A percentile compares a stretch with the other conserved stretches of the same genome.
These are phyloP conservation scores for Trichosanthes cucumerina DNA, from an alignment of 306 rosid species.

Conservation along the genomic window DNA sequence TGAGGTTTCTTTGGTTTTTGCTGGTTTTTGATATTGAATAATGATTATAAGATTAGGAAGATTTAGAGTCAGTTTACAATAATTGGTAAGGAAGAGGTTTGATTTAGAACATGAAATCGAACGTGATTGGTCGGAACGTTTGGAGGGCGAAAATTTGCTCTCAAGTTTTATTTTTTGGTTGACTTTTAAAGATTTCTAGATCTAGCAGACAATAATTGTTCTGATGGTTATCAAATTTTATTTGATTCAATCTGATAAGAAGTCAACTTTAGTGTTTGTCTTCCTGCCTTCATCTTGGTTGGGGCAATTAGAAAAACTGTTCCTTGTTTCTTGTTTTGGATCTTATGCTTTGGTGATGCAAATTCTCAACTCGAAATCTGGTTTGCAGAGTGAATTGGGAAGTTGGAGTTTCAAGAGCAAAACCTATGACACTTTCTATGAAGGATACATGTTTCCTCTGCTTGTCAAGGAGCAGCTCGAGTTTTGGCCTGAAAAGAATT, in stretches of 20 bases:
- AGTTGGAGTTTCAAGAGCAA: conserved; percentile 91
- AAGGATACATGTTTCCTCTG: conserved; percentile 89
- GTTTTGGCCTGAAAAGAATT: conserved; percentile 74
- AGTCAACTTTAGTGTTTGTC: not conserved
- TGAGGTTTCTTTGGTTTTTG: not conserved
- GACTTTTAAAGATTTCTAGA: conserved; percentile 1
- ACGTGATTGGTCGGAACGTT: not conserved
- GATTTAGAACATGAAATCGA: not conserved
- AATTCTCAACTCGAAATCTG: not conserved
- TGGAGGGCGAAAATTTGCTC: not conserved
- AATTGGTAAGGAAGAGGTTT: not conserved
- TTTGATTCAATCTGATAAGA: not conserved
- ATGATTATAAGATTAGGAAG: not conserved
- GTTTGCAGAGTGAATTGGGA: conserved; percentile 57
- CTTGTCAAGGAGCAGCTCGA: conserved; percentile 74
- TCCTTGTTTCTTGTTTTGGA: not conserved
- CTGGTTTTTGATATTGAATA: not conserved
- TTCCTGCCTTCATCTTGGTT: not conserved
- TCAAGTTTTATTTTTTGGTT: not conserved
- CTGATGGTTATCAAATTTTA: not conserved
- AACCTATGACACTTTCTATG: conserved; percentile 55
- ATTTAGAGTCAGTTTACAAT: not conserved
- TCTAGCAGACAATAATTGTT: not conserved
- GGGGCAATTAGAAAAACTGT: not conserved
- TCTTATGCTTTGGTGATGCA: not conserved